Percentiles rank a stretch among this genome's conserved stretches.
These are phyloP conservation scores for Cadophora luteo-olivacea DNA, from an alignment of 2,329 filamentous ascomycete species.

Conservation along the genomic window DNA sequence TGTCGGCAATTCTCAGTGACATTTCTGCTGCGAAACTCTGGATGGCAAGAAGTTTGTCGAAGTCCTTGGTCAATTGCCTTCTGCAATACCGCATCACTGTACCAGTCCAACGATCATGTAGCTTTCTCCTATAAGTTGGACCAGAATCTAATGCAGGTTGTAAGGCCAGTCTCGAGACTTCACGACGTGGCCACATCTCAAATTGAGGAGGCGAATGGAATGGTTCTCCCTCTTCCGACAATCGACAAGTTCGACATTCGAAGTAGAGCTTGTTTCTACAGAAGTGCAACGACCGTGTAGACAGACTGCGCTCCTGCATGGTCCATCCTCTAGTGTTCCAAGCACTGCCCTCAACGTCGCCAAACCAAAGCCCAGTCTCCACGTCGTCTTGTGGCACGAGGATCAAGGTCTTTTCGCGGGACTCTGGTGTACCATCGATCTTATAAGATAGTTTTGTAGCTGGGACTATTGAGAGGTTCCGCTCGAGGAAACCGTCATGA, in stretches of 20 bases:
- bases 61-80: constrained; percentile 23
- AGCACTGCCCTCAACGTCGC: too few relatives aligned
- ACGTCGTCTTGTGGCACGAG: too few relatives aligned
- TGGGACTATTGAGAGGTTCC: too few relatives aligned
- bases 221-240: constrained; percentile 22
- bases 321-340: constrained; percentile 31
- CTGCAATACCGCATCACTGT: constrained; percentile 20
- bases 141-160: not conserved
- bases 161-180: not conserved
- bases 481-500: too few relatives aligned
- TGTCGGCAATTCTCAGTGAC: constrained; percentile 9
- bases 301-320: constrained; percentile 22
- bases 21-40: constrained; percentile 24
- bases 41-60: constrained; percentile 28
- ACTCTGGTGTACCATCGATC: too few relatives aligned
- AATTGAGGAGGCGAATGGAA: constrained; percentile 7
- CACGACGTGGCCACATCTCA: constrained; percentile 20
- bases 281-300: constrained; percentile 26
- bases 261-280: constrained; percentile 24
- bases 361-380: too few relatives aligned
- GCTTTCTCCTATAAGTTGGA: not conserved
- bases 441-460: too few relatives aligned
- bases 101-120: constrained; percentile 17
- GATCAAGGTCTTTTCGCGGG: too few relatives aligned
- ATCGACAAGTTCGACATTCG: constrained; percentile 20